phyloP scores from a whole-genome alignment of 495 filamentous ascomycete species.

The Arthonia radiata region DNA sequence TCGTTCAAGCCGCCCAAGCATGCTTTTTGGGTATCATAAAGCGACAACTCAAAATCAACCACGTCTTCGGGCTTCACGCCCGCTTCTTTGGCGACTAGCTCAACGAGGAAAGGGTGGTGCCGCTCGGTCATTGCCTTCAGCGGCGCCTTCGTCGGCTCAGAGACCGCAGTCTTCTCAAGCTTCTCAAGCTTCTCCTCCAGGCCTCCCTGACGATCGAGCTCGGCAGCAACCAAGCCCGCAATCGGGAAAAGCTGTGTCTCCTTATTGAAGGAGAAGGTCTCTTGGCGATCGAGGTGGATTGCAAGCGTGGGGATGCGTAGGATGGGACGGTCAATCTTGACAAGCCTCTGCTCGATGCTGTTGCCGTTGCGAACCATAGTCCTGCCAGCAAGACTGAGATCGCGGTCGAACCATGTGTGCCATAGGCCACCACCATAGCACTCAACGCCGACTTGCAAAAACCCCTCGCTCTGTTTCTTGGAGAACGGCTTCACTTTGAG shows the following conservation, averaged over 20 bases:
- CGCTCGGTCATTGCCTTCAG: conserved; percentile 54
- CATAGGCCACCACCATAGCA: conserved; percentile 78
- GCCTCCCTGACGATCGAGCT: conserved; percentile 47
- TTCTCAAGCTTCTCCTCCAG: conserved; percentile 17
- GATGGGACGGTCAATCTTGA: conserved; percentile 75
- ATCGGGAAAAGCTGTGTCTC: conserved; percentile 91
- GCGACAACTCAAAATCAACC: conserved; percentile 81
- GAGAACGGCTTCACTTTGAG: conserved; percentile 83
- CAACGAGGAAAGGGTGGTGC: conserved; percentile 69
- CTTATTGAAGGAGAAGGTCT: conserved; percentile 80
- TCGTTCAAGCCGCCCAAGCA: conserved; percentile 74
- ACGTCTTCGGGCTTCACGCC: conserved; percentile 42
- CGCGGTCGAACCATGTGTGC: conserved; percentile 70
- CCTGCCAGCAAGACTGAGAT: conserved; percentile 74
- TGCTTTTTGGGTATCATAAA: conserved; percentile 84
- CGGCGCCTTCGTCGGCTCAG: conserved; percentile 27
- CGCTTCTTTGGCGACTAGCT: conserved; percentile 62
- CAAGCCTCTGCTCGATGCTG: conserved; percentile 54
- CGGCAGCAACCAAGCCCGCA: conserved; percentile 59
- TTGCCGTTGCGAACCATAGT: conserved; percentile 60
- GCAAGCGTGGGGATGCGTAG: conserved; percentile 78
- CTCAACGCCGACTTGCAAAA: conserved; percentile 85
- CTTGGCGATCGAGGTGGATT: conserved; percentile 71
- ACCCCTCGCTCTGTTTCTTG: conserved; percentile 69
- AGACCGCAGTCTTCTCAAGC: conserved; percentile 14